Base-by-base conservation (phyloP, 1,139 yeast species). In the Meyerozyma athensensis region DNA sequence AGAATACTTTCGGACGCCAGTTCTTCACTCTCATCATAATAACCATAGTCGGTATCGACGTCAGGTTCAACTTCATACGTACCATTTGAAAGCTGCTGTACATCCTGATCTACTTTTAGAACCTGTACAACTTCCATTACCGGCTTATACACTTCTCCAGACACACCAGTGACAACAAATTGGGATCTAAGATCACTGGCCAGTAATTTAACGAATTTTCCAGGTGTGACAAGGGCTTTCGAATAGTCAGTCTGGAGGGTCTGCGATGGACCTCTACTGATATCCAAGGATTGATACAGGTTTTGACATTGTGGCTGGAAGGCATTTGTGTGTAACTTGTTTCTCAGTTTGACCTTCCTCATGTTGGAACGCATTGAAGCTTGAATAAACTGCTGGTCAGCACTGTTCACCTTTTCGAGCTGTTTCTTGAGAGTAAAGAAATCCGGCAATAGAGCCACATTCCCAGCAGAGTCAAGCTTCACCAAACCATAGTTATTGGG, bases 401-500 rank as follows among this genome's bases (percentile, higher is more conserved):
- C 39, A n/a, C 49, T 53, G 2, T 62, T 58, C 21, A 63, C 41
- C 7, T 61, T 48, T n/a, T 65, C 57, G 41, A 72, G 73, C 47
- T 74, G 79, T 1, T 56, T 45, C 47, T 74, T 76, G 39, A 83
- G 67, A 17, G 68, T 57, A 16, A 68, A 54, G 48, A 69, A 84
- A 53, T 84, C 94, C 3, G 66, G 55, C 35, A 79, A 58, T 2
- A 83, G 39, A 26, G 65, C 63, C 2, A 73, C 79, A 50, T 78
- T 72, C 0, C 90, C 92, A 35, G 72, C 65, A 3, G 53, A 53
- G 41, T 73, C 73, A 36, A 59, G 53, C 38, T 77, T 74, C 3
- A 92, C 95, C 31, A 92, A 68, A 0, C 98, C 98, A 60, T 92
- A 92, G 54, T 85, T 79, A 55, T 89, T 89, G 19, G 83, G 77